A percentile compares a stretch with the other conserved stretches of the same genome.
These are phyloP conservation scores for Amanita subjunquillea DNA, from an alignment of 768 basidiomycete species.

Conservation along the genomic window DNA sequence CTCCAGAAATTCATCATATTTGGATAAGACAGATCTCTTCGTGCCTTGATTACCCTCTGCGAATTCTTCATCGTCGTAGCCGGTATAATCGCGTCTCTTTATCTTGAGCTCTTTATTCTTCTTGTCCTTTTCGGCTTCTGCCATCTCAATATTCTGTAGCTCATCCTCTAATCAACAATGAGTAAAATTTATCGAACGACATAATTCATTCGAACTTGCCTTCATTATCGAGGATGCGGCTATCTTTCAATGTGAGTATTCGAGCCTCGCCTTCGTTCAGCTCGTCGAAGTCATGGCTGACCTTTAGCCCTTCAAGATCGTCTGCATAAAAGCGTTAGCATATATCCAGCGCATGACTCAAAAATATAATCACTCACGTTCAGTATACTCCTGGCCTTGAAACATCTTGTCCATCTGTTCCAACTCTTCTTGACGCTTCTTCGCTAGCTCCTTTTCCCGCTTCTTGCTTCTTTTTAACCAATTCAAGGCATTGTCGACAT, in stretches of 20 bases:
- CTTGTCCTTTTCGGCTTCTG: slow-evolving; percentile 73
- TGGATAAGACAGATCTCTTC: slow-evolving; percentile 76
- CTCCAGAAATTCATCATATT: slow-evolving; percentile 89
- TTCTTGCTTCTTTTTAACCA: slow-evolving; percentile 94
- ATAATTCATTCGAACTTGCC: slow-evolving; percentile 32
- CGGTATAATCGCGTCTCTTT: slow-evolving; percentile 84
- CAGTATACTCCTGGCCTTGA: slow-evolving; percentile 70
- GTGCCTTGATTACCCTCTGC: slow-evolving; percentile 60
- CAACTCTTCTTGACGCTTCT: slow-evolving; percentile 71
- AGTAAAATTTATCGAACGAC: slow-evolving; percentile 1
- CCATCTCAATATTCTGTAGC: slow-evolving; percentile 91
- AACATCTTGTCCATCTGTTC: slow-evolving; percentile 76
- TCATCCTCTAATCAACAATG: slow-evolving; percentile 70
- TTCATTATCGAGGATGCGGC: slow-evolving; percentile 90
- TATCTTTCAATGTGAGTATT: slow-evolving; percentile 95
- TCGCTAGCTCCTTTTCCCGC: slow-evolving; percentile 79
- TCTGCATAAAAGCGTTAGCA: slow-evolving; percentile 28
- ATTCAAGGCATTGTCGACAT: slow-evolving; percentile 68
- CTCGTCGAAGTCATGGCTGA: slow-evolving; percentile 88
- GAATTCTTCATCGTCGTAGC: slow-evolving; percentile 96
- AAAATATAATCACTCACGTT: slow-evolving; percentile 44
- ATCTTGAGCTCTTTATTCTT: slow-evolving; percentile 80
- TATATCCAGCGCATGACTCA: not conserved
- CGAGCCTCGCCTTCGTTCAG: slow-evolving; percentile 91
- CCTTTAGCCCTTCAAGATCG: slow-evolving; percentile 90